These are phyloP conservation scores for Trichoderma lentiforme DNA, from an alignment of 2,329 filamentous ascomycete genomes.

Conservation along the genomic window DNA sequence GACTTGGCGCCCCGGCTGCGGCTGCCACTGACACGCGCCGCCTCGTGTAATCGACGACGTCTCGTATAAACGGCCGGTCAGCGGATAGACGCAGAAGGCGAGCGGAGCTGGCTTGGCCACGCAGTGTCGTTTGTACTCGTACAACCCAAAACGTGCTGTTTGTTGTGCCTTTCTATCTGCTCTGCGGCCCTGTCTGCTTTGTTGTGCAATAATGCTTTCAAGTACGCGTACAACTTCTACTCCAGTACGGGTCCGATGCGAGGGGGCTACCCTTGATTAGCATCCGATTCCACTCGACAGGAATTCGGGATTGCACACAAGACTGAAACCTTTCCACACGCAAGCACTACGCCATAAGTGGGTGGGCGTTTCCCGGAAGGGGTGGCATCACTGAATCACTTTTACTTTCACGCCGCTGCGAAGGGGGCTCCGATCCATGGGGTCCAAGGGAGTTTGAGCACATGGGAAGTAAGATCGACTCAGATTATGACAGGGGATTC, in stretches of 20 bases:
- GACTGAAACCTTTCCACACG: neutral
- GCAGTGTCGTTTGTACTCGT: neutral
- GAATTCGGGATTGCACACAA: neutral
- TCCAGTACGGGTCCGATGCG: neutral
- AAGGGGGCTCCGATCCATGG: conserved; percentile 1
- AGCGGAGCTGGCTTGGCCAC: neutral
- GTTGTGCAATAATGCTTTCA: neutral
- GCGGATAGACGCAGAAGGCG: conserved; percentile 3
- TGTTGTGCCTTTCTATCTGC: neutral
- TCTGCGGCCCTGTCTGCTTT: neutral
- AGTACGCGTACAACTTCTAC: neutral
- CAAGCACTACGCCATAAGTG: neutral
- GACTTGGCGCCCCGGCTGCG: conserved; percentile 4
- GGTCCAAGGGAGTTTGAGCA: conserved; percentile 12
- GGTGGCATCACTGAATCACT: conserved; percentile 2
- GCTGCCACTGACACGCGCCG: conserved; percentile 13
- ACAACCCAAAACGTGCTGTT: neutral
- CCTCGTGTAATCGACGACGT: conserved; percentile 1
- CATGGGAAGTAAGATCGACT: conserved; percentile 24
- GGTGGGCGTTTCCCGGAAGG: neutral
- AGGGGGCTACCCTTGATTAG: neutral
- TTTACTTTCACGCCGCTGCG: neutral
- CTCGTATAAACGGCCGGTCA: conserved; percentile 8
- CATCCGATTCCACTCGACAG: neutral
- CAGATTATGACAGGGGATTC: conserved; percentile 20